Base-by-base conservation (phyloP, 441 rosid species). In the Erodium trifolium region DNA sequence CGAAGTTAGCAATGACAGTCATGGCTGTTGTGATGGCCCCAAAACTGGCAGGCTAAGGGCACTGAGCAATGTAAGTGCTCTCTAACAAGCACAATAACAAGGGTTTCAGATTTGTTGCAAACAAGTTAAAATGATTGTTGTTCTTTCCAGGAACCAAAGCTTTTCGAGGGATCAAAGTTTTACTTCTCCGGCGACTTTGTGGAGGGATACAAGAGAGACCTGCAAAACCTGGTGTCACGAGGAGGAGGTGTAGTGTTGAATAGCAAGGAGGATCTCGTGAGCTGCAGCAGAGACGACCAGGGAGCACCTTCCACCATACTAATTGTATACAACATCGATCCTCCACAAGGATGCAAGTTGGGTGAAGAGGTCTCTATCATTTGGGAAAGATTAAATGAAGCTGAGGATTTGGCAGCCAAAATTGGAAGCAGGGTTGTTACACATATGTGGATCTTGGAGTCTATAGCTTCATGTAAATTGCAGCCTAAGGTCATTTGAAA, bases 371-470 rank as follows among this genome's bases (percentile, higher is more conserved):
- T 88, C 16, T 76, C 87, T 3, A 76, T 81, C 49, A 77, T 88
- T 8, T 93, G 97, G 96, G 73, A 79, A 18, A 84, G 96, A 80
- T 69, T 82, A 14, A 84, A 75, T 70, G 90, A 90, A 66, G 97
- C 97, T 35, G 79, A 85, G 63, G 87, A 82, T 37, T 70, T 89
- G 69, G 87, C 96, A 3, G 76, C 76, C 37, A 78, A 81, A 75
- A 70, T 73, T 45, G 89, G 91, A n/a, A 76, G 81, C 34, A 81
- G 62, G 19, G 82, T 88, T 39, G 75, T 85, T 35, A 88, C 88
- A 65, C 96, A 87, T 64, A 84, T 93, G 0, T 93, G 97, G 96
- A 74, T 93, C 37, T 79, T 93, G 78, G 94, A 88, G 68, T 93
- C 97, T 4, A 83, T 93, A 65, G 92, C 98, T 57, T 85, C 91